A percentile compares a stretch with the other conserved stretches of the same genome.
Conservation (phyloP, 805 yeast species). For the Spathaspora gorwiae region DNA sequence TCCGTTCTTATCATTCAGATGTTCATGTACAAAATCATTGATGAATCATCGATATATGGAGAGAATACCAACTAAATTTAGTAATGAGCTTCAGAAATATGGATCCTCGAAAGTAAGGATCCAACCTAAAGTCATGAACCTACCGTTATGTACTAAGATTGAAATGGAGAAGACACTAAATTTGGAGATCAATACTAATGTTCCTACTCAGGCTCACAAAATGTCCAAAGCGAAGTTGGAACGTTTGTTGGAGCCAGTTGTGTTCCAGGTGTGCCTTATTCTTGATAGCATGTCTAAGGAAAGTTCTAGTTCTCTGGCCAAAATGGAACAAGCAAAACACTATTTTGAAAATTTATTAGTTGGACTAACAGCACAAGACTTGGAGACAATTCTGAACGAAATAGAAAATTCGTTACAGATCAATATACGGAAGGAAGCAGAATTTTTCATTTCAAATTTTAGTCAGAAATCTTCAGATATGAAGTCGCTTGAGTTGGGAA, state of each 20-base stretch:
- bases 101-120: background rate
- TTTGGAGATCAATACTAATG: background rate
- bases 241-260: conserved; percentile 11
- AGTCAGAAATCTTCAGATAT: too few relatives aligned
- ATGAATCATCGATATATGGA: conserved; percentile 5
- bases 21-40: background rate
- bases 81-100: conserved; percentile 2
- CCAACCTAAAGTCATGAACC: conserved; percentile 5
- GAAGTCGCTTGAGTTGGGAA: background rate
- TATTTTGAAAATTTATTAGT: too few relatives aligned
- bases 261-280: conserved; percentile 9
- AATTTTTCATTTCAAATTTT: background rate
- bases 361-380: background rate
- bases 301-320: background rate
- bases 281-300: too few relatives aligned
- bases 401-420: background rate
- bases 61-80: conserved; percentile 5
- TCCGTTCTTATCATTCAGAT: background rate
- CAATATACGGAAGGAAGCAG: background rate
- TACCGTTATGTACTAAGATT: conserved; percentile 1
- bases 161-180: background rate
- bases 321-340: background rate
- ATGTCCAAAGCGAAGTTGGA: background rate
- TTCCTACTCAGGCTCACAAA: background rate
- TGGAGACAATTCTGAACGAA: background rate